phyloP scores from a whole-genome alignment of 1,284 basidiomycete species.

The Papiliotrema nemorosa region DNA sequence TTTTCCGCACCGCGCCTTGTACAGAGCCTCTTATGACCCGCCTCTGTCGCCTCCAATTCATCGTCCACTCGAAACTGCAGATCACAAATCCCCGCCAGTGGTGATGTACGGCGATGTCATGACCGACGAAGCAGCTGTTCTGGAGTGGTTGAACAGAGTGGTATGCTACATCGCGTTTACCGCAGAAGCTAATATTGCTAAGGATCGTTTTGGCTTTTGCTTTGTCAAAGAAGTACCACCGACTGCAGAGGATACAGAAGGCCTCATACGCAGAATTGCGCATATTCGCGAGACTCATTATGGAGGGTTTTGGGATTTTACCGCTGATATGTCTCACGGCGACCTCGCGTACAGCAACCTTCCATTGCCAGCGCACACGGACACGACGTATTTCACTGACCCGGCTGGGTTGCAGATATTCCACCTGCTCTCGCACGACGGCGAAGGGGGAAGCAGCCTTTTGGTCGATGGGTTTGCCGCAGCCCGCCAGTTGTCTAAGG shows the following conservation, averaged over 20 bases:
- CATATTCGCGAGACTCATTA: constrained; percentile 94
- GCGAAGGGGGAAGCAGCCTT: constrained; percentile 78
- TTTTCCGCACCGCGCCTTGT: constrained; percentile 60
- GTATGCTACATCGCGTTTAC: constrained; percentile 52
- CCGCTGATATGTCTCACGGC: constrained; percentile 82
- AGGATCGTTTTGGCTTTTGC: constrained; percentile 86
- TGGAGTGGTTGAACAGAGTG: constrained; percentile 77
- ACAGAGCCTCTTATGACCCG: constrained; percentile 33
- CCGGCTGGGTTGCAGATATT: constrained; percentile 92
- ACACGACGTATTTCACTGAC: constrained; percentile 92
- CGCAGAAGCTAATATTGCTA: too few relatives aligned
- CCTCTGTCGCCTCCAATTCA: constrained; percentile 11
- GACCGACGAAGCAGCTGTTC: constrained; percentile 61
- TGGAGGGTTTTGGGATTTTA: constrained; percentile 96
- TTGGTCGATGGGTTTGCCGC: constrained; percentile 94
- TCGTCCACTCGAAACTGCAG: too few relatives aligned
- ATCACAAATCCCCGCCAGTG: constrained; percentile 64
- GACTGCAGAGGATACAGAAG: constrained; percentile 79
- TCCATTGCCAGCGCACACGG: constrained; percentile 86
- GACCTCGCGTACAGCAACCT: constrained; percentile 86
- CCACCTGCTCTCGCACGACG: constrained; percentile 85
- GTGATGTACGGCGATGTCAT: constrained; percentile 74
- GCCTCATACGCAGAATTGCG: constrained; percentile 69
- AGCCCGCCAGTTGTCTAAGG: constrained; percentile 73
- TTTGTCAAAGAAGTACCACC: constrained; percentile 78